Evolutionary conservation across 768 basidiomycete genomes (phyloP), one percentile per base, ranked within the genome.

Genomic region (Pulveroboletus sp.): DNA sequence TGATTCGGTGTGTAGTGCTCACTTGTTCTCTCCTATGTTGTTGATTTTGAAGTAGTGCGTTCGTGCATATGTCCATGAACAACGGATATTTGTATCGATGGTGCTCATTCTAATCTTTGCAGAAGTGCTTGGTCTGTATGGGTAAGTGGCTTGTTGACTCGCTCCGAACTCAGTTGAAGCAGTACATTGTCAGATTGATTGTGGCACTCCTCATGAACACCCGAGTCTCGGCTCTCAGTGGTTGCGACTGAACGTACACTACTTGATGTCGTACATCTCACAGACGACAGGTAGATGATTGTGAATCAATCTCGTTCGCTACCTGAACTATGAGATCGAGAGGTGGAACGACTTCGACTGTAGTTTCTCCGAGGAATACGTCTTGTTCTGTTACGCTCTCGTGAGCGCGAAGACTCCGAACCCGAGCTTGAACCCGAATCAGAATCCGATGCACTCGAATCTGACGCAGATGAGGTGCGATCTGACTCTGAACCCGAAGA

Each of bases 191-290:
- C 50, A 86, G 87, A 31, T 76, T 90, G 42, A 90, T 97, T 56
- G 90, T 97, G 43, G 90, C 91, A 8, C 76, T 97, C 25, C 88
- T 97, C 40, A 87, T 97, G 82, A 93, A 97, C 70, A 88, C 91
- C 10, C 78, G 74, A 63, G 85, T 84, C 1, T 75, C 77, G 11
- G 72, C 75, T 31, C 63, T 72, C 24, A 41, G 38, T 35, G 55
- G 47, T 47, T 67, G 66, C 31, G 19, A 45, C 16, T 65, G 27
- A 63, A 42, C 40, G 23, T 43, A 50, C 27, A 41, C 21, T 31
- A 36, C n/a, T 14, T 38, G 25, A 32, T 43, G 44, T 48, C 29
- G 38, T 61, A 58, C 55, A 53, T 52, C 11, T 43, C 36, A 21
- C 51, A 25, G 50, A 49, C 27, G 45, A 45, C 38, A n/a, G 34